phyloP scores from a whole-genome alignment of 441 rosid genomes.

The Aquilaria agallochum region DNA sequence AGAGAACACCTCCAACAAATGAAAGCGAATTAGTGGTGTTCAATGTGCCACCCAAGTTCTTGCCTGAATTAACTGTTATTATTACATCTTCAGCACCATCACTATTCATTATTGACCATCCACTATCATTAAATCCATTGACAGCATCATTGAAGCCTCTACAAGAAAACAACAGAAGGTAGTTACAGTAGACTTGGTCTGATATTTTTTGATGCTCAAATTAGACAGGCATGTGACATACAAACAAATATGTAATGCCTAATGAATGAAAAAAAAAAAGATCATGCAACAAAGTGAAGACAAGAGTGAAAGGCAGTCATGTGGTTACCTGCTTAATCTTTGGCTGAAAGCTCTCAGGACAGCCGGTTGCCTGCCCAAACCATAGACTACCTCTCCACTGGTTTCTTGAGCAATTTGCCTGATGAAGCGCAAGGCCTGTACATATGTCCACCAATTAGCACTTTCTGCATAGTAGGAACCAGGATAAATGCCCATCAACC shows the following conservation, averaged over 20 bases:
- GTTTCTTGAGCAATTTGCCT: constrained; percentile 97
- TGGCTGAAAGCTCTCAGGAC: constrained; percentile 95
- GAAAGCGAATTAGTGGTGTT: constrained; percentile 57
- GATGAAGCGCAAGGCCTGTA: constrained; percentile 74
- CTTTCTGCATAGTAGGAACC: neutral
- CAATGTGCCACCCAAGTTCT: constrained; percentile 42
- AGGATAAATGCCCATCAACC: too few relatives aligned
- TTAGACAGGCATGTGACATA: neutral
- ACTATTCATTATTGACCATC: constrained; percentile 81
- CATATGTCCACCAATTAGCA: constrained; percentile 20
- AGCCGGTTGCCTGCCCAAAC: constrained; percentile 93
- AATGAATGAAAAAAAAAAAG: neutral
- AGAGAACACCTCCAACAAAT: constrained; percentile 85
- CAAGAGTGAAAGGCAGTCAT: neutral
- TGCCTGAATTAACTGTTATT: constrained; percentile 75
- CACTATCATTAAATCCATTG: constrained; percentile 96
- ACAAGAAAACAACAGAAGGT: constrained; percentile 14
- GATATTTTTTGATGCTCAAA: neutral
- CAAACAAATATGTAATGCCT: neutral
- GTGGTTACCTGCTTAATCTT: constrained; percentile 75
- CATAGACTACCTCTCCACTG: constrained; percentile 89
- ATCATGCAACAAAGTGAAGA: constrained; percentile 2
- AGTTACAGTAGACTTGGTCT: neutral
- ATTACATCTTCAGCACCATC: constrained; percentile 93
- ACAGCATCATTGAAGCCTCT: constrained; percentile 97